Evolutionary conservation across 495 filamentous ascomycete species (phyloP), one percentile per base, ranked within the genome.

Genomic region (Daldinia grandis): DNA sequence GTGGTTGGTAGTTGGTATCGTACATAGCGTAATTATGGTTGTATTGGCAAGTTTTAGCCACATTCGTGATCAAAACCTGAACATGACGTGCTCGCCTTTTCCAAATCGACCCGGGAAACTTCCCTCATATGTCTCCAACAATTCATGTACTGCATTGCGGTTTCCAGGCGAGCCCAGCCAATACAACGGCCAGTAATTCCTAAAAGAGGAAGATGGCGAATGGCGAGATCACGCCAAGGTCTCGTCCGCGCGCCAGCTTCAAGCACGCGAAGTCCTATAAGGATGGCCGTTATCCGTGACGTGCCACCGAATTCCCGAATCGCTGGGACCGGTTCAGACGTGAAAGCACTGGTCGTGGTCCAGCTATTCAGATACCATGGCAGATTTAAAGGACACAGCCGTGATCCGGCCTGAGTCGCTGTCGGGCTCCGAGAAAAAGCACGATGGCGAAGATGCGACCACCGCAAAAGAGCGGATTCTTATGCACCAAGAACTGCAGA

Each of bases 171-270:
- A 31, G 1, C 8, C 8, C 27, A 17, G 42, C n/a, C 25, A 71
- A 62, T 59, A 9, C 47, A 1, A 67, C 63, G 64, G 59, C 37
- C 33, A 49, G 21, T 7, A 37, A 33, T 56, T 59, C 62, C 63
- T 59, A 67, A 71, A 64, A 9, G 28, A 60, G 59, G 54, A 59
- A 55, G 30, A 58, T 44, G 15, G 42, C 44, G 55, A 27, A 68
- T 68, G 64, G 55, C 60, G 64, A 68, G 64, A 47, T 64, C 54
- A 7, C 10, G 69, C 69, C 55, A 68, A 64, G 55, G 60, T 60
- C 2, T 15, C 21, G 31, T n/a, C 55, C 5, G 5, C 37, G 49
- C 38, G 25, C 27, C 47, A 37, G 15, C 24, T 30, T 47, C 37
- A 9, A 67, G 35, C 2, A 17, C 14, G 21, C 10, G 10, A 49